Evolutionary conservation across 2,329 filamentous ascomycete species (phyloP), one percentile per base, ranked within the genome.

Genomic region (Salinomyces thailandicus): DNA sequence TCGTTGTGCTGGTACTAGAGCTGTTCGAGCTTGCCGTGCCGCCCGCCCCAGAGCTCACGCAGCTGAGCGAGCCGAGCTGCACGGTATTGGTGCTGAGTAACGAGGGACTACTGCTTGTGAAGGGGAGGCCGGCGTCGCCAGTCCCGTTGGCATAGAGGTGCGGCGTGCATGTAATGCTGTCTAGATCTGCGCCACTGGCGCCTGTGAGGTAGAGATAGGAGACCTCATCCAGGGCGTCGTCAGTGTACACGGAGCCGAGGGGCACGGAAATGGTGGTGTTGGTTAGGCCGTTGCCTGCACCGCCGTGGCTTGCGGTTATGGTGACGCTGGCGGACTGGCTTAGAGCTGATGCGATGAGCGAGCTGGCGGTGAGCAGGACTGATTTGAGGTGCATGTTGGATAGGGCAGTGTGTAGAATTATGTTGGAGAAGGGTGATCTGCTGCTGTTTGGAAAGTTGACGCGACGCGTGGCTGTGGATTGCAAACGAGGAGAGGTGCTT

Each of bases 181-280:
- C 24, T 16, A 48, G 24, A 3, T 36, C 31, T 1, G 43, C 41
- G 26, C 44, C 46, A 6, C 31, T 35, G 22, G 47, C 39, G 16
- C 43, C 44, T 4, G 45, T 50, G 16, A 54, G 37, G 37, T 43
- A 53, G 18, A 54, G 44, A 8, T 43, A 40, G 13, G 49, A 51
- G 15, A 53, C 49, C 18, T 39, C 36, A 20, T 51, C 38, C 8
- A 54, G 43, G 4, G 45, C 46, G 4, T 37, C n/a, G 31, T 46
- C 43, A 17, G 43, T 48, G 43, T 48, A 53, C 22, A 39, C 33
- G 2, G 36, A 39, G 33, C 43, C 39, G n/a, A 54, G 31, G 0
- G 51, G 50, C 3, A 52, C 39, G 15, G 37, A 34, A 36, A 54
- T 41, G 14, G 51, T 51, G 4, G 42, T 46, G 39, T 54, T 54